A percentile compares a stretch with the other conserved stretches of the same genome.
Conservation (phyloP, 2,329 filamentous ascomycete species). For the Arthroderma sp. region DNA sequence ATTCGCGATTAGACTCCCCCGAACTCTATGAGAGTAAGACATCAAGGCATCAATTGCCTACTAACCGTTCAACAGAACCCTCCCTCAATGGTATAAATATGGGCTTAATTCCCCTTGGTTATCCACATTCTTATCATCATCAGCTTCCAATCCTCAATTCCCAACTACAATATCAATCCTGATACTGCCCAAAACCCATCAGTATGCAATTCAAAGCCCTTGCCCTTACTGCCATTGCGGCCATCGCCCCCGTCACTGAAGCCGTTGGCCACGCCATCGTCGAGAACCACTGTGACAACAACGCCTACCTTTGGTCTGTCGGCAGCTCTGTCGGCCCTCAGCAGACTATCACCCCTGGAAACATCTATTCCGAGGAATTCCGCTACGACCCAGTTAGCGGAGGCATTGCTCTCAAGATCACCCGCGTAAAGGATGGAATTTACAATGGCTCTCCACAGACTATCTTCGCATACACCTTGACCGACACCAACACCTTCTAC, state of each 20-base stretch:
- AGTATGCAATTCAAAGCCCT: constrained; percentile 13
- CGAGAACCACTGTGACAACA: constrained; percentile 24
- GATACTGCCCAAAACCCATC: not conserved
- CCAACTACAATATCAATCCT: not conserved
- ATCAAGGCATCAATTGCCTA: not conserved
- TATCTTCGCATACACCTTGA: constrained; percentile 33
- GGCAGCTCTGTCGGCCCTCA: constrained; percentile 19
- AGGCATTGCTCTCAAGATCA: constrained; percentile 35
- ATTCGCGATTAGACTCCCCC: not conserved
- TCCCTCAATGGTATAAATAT: not conserved
- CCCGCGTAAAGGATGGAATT: constrained; percentile 25
- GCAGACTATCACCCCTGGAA: constrained; percentile 20
- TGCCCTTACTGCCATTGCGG: constrained; percentile 11
- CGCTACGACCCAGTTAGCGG: constrained; percentile 27
- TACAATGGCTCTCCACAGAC: constrained; percentile 29
- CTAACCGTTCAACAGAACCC: not conserved
- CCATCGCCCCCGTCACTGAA: constrained; percentile 21
- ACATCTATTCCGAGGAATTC: constrained; percentile 27
- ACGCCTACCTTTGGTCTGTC: constrained; percentile 31
- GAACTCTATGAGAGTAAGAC: not conserved
- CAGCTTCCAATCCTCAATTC: not conserved
- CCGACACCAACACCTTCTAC: constrained; percentile 29
- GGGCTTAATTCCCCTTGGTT: not conserved
- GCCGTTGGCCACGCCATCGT: constrained; percentile 25
- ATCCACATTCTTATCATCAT: not conserved